phyloP scores from a whole-genome alignment of 2,329 filamentous ascomycete genomes.

The Calonectria pteridis region DNA sequence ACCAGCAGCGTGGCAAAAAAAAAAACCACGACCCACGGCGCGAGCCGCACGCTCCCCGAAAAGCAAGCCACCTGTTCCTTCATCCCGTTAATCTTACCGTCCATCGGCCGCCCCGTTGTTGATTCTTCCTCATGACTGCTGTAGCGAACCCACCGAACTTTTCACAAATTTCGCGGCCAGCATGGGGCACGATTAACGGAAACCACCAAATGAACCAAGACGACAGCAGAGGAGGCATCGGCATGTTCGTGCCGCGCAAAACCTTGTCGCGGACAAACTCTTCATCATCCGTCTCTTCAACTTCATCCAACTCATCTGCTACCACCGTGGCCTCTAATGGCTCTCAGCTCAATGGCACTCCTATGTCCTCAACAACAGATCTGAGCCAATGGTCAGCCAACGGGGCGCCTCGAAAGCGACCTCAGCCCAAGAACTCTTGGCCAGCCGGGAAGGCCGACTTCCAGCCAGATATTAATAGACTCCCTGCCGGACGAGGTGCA shows the following conservation, averaged over 20 bases:
- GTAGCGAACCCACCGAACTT: slow-evolving; percentile 75
- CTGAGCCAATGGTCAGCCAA: slow-evolving; percentile 63
- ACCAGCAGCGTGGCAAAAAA: slow-evolving; percentile 38
- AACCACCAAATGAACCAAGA: slow-evolving; percentile 81
- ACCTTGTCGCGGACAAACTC: slow-evolving; percentile 89
- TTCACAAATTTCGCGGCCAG: slow-evolving; percentile 72
- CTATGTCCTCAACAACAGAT: slow-evolving; percentile 60
- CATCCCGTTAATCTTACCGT: slow-evolving; percentile 36
- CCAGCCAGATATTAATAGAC: slow-evolving; percentile 61
- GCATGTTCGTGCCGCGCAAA: slow-evolving; percentile 91
- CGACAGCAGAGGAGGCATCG: slow-evolving; percentile 75
- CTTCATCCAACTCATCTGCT: slow-evolving; percentile 74
- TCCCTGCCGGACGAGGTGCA: slow-evolving; percentile 58
- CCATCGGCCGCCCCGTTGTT: slow-evolving; percentile 36
- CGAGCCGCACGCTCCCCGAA: slow-evolving; percentile 36
- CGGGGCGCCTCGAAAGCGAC: slow-evolving; percentile 63
- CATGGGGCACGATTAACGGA: slow-evolving; percentile 73
- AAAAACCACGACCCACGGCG: slow-evolving; percentile 24
- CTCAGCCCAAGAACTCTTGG: slow-evolving; percentile 65
- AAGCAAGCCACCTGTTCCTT: slow-evolving; percentile 34
- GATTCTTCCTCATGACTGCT: slow-evolving; percentile 71
- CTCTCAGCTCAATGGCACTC: slow-evolving; percentile 72
- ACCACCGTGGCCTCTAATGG: slow-evolving; percentile 74
- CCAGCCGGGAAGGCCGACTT: slow-evolving; percentile 61
- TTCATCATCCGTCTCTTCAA: slow-evolving; percentile 89